Evolutionary conservation across 2,329 filamentous ascomycete species (phyloP).

Genomic region (Ophiostoma sp.): DNA sequence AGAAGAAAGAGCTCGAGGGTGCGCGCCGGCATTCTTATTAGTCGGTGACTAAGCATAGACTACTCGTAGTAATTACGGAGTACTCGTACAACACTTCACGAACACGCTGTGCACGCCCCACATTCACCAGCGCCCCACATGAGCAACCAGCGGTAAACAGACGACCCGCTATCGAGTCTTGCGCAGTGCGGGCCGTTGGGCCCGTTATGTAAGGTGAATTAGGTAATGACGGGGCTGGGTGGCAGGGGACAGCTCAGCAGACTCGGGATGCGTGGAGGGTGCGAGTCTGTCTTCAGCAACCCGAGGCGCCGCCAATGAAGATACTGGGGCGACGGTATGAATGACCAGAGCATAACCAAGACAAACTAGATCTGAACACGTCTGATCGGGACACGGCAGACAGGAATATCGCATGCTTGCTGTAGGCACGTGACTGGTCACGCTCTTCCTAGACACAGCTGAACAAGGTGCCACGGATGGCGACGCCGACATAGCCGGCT

Average conservation of each 20-base stretch:
- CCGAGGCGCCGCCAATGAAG: too few relatives aligned
- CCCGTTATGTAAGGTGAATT: background rate
- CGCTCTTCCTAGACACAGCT: too few relatives aligned
- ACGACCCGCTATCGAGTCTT: background rate
- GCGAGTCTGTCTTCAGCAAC: too few relatives aligned
- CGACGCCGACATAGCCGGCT: slow-evolving; percentile 2
- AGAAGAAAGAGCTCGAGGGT: slow-evolving; percentile 5
- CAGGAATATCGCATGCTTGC: too few relatives aligned
- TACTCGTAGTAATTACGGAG: background rate
- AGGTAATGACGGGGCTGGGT: background rate
- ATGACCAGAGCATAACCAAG: too few relatives aligned
- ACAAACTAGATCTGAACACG: too few relatives aligned
- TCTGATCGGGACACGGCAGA: too few relatives aligned
- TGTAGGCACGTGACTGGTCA: too few relatives aligned
- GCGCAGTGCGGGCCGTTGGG: background rate
- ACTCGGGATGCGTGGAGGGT: too few relatives aligned
- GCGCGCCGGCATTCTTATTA: background rate
- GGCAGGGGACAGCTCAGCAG: too few relatives aligned
- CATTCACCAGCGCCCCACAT: background rate
- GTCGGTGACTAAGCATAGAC: background rate
- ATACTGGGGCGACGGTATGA: too few relatives aligned
- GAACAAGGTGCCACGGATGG: background rate
- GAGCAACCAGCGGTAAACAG: slow-evolving; percentile 6
- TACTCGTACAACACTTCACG: background rate
- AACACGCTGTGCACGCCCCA: slow-evolving; percentile 5